A percentile compares a stretch with the other conserved stretches of the same genome.
phyloP scores from a whole-genome alignment of 345 rosid species.

The Populus pruinosa region DNA sequence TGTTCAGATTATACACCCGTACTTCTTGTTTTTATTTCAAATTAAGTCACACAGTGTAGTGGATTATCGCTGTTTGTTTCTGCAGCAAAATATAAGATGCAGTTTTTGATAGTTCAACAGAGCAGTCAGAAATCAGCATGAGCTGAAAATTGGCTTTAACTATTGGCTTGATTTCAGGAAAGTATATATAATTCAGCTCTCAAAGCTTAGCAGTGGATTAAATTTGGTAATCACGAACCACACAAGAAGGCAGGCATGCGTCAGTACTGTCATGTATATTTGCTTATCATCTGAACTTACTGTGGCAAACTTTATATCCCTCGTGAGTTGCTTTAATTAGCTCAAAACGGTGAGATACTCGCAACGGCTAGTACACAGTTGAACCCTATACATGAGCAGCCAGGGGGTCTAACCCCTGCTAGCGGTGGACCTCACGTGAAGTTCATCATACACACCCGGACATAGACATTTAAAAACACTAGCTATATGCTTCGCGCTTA shows the following conservation, averaged over 20 bases:
- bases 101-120: no score
- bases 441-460: slow-evolving; percentile 16
- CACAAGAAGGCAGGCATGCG: neutral
- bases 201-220: no score
- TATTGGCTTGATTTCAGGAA: no score
- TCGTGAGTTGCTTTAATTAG: slow-evolving; percentile 26
- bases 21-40: no score
- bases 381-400: neutral
- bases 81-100: no score
- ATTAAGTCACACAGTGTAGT: no score
- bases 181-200: no score
- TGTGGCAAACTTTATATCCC: slow-evolving; percentile 9
- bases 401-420: neutral
- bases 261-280: neutral
- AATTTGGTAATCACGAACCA: neutral
- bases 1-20: neutral
- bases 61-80: no score
- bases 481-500: neutral
- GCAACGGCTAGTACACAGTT: slow-evolving; percentile 19
- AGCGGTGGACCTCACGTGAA: slow-evolving; percentile 61
- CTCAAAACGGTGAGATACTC: slow-evolving; percentile 22
- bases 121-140: no score
- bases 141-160: no score
- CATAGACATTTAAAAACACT: neutral
- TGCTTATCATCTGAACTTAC: neutral